Evolutionary conservation across 148 eudicot species (phyloP), one percentile per base, ranked within the genome.

Genomic region (Talinum fruticosum): DNA sequence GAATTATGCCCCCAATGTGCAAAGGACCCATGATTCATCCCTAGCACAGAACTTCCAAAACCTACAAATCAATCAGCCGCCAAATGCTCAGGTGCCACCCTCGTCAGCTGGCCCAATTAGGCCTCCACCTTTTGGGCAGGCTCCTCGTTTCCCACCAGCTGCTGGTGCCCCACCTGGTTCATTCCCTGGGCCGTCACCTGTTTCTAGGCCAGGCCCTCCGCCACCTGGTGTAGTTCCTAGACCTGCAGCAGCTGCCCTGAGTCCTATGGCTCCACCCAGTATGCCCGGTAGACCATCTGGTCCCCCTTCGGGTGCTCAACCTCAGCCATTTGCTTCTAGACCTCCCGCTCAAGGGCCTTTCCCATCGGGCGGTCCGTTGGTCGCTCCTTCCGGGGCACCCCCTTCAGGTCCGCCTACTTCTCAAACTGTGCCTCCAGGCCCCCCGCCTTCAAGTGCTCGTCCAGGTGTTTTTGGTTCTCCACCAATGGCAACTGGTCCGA

Each of bases 211-310:
- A 12, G 90, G 92, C 15, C 87, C 89, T 33, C 93, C 92, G 10
- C 93, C 97, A 16, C 89, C 97, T 8, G 97, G 97, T 82, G 96
- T 75, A 37, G 77, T 87, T 79, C 89, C 91, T 2, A 86, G 96
- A 81, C 84, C 88, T 74, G 73, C 81, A 12, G 84, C 74, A 26
- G 66, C 66, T 62, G 33, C 66, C 66, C 28, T 33, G 33, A 33
- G 34, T 45, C 87, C 90, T 41, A 74, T 82, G 81, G 71, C 81
- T 69, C 88, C 89, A 54, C 86, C 90, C 24, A 87, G 84, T 72
- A 69, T 75, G 59, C 82, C 82, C 72, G 79, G 79, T 80, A 84
- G 91, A 83, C 91, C 92, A 15, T 78, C 85, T 72, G 88, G 85
- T 69, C 83, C 86, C 41, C 87, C 91, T 44, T 75, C 81, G 8